phyloP scores from a whole-genome alignment of 2,329 filamentous ascomycete genomes.

The Bipolaris victoriae region DNA sequence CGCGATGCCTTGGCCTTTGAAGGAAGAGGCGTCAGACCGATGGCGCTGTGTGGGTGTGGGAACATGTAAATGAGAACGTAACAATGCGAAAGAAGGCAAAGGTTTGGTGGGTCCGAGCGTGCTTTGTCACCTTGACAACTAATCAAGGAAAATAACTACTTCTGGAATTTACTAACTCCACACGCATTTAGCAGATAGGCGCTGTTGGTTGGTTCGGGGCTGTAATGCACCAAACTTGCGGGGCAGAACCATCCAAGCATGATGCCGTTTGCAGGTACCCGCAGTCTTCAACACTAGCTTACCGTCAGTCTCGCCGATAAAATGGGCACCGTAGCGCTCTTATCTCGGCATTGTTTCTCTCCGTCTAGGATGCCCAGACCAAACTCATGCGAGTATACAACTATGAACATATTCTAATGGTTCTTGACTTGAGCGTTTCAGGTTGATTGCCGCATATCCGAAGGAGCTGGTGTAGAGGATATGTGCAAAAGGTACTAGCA shows the following conservation, averaged over 20 bases:
- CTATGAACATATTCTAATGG: not conserved
- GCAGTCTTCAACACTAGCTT: not conserved
- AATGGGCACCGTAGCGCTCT: not conserved
- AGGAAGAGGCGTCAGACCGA: not conserved
- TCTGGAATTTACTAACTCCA: not conserved
- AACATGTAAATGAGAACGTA: not conserved
- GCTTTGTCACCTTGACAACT: not conserved
- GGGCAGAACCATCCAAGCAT: not conserved
- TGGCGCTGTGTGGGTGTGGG: not conserved
- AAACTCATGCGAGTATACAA: not conserved
- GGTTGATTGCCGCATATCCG: not conserved
- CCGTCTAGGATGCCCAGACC: not conserved
- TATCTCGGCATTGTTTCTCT: not conserved
- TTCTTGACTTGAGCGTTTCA: not conserved
- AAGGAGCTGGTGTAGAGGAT: not conserved
- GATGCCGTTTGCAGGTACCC: not conserved
- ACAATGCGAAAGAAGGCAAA: not conserved
- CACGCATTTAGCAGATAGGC: not conserved
- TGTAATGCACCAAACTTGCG: not conserved
- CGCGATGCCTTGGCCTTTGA: not conserved
- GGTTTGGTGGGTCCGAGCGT: not conserved
- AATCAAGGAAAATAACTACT: not conserved
- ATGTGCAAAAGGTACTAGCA: not conserved
- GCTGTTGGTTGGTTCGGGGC: not conserved
- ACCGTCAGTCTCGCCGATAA: not conserved